Conservation (phyloP, 805 yeast species). For the Saccharomycopsis malanga region DNA sequence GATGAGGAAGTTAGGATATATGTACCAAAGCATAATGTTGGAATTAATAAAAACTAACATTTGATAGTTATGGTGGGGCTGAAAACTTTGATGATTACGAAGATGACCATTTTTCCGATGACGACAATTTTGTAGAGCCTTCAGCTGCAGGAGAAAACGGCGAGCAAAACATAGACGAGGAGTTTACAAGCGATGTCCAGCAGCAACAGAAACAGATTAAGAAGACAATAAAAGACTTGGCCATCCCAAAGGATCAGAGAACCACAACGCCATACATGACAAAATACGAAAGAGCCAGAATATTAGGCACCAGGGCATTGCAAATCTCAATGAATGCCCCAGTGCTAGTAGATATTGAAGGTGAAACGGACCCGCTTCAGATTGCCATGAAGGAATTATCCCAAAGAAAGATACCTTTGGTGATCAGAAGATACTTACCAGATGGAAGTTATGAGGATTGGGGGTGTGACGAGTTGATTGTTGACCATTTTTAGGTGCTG, state of each 20-base stretch:
- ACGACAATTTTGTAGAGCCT: slow-evolving; percentile 41
- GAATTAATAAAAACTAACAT: slow-evolving; percentile 1
- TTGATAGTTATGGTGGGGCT: slow-evolving; percentile 57
- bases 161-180: slow-evolving; percentile 29
- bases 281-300: slow-evolving; percentile 95
- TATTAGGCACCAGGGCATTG: slow-evolving; percentile 93
- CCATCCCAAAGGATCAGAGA: slow-evolving; percentile 83
- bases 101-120: slow-evolving; percentile 76
- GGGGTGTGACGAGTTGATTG: slow-evolving; percentile 97
- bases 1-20: too few species aligned
- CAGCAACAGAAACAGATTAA: slow-evolving; percentile 35
- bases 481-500: slow-evolving; percentile 47
- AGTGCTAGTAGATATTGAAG: slow-evolving; percentile 94
- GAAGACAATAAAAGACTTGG: slow-evolving; percentile 69
- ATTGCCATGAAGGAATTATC: slow-evolving; percentile 96
- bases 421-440: slow-evolving; percentile 91
- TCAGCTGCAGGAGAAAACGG: slow-evolving; percentile 31
- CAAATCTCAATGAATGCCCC: slow-evolving; percentile 99
- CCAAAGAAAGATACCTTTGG: slow-evolving; percentile 91
- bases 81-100: slow-evolving; percentile 77
- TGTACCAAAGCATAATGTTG: too few species aligned
- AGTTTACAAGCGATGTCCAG: slow-evolving; percentile 36
- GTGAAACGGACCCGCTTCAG: slow-evolving; percentile 97
- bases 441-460: slow-evolving; percentile 97
- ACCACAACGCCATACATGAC: slow-evolving; percentile 99